phyloP scores from a whole-genome alignment of 2,329 filamentous ascomycete genomes.

The Truncatella angustata region DNA sequence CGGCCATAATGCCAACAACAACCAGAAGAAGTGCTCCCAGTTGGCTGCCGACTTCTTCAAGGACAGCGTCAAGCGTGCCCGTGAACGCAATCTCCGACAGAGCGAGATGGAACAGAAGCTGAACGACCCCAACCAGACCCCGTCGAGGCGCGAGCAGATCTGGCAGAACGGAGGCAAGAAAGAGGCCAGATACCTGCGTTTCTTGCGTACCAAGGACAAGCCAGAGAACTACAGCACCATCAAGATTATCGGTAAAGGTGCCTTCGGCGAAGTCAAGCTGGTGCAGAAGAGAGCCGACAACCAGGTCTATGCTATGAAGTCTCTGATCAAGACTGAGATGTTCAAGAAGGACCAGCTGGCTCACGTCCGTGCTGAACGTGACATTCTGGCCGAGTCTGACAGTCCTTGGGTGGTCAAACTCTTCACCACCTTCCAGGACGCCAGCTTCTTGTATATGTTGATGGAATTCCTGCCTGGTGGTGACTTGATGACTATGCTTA shows the following conservation, averaged over 20 bases:
- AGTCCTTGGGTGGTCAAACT: constrained; percentile 99
- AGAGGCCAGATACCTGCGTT: constrained; percentile 89
- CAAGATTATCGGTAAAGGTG: constrained; percentile 98
- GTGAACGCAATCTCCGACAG: constrained; percentile 92
- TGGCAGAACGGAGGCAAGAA: constrained; percentile 82
- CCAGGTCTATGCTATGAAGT: constrained; percentile 98
- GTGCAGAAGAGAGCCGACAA: constrained; percentile 95
- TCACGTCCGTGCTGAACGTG: constrained; percentile 94
- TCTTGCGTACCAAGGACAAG: constrained; percentile 88
- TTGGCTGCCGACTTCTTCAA: constrained; percentile 92
- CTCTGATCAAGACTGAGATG: constrained; percentile 98
- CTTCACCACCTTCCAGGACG: constrained; percentile 96
- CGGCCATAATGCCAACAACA: constrained; percentile 62
- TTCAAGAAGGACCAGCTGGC: constrained; percentile 98
- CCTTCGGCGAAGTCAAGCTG: constrained; percentile 96
- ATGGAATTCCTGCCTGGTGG: constrained; percentile 99
- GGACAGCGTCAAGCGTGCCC: constrained; percentile 93
- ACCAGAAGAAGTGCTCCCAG: constrained; percentile 68
- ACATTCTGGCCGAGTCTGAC: constrained; percentile 98
- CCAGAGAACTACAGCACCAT: constrained; percentile 93
- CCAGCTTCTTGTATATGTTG: constrained; percentile 94
- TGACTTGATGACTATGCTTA: constrained; percentile 99
- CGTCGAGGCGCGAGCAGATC: constrained; percentile 78
- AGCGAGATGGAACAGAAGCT: constrained; percentile 89
- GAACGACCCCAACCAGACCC: constrained; percentile 70